phyloP scores from a whole-genome alignment of 805 yeast genomes.

The Myxozyma neglecta region DNA sequence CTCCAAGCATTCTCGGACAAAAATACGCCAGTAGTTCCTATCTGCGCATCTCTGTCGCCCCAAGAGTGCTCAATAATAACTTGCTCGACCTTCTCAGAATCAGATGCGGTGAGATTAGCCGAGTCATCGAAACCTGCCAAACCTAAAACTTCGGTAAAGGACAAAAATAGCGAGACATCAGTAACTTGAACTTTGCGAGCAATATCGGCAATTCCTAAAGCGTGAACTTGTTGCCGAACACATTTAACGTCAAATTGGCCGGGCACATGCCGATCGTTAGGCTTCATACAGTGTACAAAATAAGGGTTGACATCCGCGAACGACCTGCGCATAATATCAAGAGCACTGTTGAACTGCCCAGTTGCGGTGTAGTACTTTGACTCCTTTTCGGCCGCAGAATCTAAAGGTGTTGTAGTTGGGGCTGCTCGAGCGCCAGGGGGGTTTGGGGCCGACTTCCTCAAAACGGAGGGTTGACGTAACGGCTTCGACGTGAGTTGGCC shows the following conservation, averaged over 20 bases:
- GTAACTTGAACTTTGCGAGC: slow-evolving; percentile 43
- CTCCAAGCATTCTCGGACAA: slow-evolving; percentile 46
- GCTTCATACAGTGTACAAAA: slow-evolving; percentile 46
- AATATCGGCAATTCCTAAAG: slow-evolving; percentile 45
- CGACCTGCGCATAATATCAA: slow-evolving; percentile 42
- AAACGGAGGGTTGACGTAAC: slow-evolving; percentile 43
- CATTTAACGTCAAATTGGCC: slow-evolving; percentile 46
- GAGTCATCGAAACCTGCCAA: slow-evolving; percentile 34
- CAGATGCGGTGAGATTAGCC: slow-evolving; percentile 18
- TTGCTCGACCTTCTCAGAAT: slow-evolving; percentile 35
- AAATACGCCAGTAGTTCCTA: slow-evolving; percentile 45
- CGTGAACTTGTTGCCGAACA: slow-evolving; percentile 46
- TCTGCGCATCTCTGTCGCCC: slow-evolving; percentile 43
- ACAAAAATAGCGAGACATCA: slow-evolving; percentile 44
- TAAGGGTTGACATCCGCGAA: slow-evolving; percentile 45
- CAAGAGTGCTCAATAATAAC: slow-evolving; percentile 39
- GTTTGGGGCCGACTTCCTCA: slow-evolving; percentile 24
- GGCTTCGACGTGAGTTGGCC: slow-evolving; percentile 46
- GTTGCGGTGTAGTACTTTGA: slow-evolving; percentile 34
- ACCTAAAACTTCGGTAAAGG: slow-evolving; percentile 42
- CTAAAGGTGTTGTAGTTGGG: background rate
- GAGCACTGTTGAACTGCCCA: slow-evolving; percentile 41
- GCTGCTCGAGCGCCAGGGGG: slow-evolving; percentile 1
- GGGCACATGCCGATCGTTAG: slow-evolving; percentile 44
- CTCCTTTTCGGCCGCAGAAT: slow-evolving; percentile 19